Base-by-base conservation (phyloP, 768 basidiomycete genomes). In the Collybia mongolica region DNA sequence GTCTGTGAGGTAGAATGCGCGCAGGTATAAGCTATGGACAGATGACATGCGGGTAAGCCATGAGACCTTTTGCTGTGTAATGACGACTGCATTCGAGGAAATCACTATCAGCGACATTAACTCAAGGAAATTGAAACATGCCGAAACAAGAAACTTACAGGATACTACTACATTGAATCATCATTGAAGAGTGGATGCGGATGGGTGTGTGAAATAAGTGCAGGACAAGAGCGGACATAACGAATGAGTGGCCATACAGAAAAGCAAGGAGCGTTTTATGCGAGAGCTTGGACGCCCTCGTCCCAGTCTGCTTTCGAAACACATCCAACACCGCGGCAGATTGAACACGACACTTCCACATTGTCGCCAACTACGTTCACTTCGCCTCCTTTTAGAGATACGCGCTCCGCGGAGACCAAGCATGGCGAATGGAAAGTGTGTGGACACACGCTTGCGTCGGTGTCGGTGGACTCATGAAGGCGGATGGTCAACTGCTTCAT, bases 401-500 rank as follows among this genome's bases (percentile, higher is more conserved):
- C 69, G 54, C 76, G 53, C 81, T 82, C 73, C 71, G 88, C 52
- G 76, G 83, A 67, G 62, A 92, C 88, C 36, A 92, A 60, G 65
- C 90, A 92, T 48, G 80, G 65, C 7, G 81, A 76, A 59, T 92
- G 90, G 75, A 91, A 91, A 39, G 60, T 69, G 65, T 92, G 90
- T 29, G 61, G 52, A 58, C 90, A 91, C 46, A 80, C 71, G n/a
- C 52, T 53, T 35, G 56, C 53, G 29, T 52, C 52, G 23, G 48
- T 61, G 26, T 53, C 52, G 0, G 35, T 49, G 14, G 41, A 35
- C 11, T 45, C 48, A 46, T 47, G 56, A 2, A 48, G 59, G 15
- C 66, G 63, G 29, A 82, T 75, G 18, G 55, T 54, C 44, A 82
- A 60, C 55, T 75, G 75, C 54, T 65, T 64, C 60, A 60, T 61